A percentile compares a stretch with the other conserved stretches of the same genome.
Conservation (phyloP, 495 filamentous ascomycete genomes). For the Neurospora sp. region DNA sequence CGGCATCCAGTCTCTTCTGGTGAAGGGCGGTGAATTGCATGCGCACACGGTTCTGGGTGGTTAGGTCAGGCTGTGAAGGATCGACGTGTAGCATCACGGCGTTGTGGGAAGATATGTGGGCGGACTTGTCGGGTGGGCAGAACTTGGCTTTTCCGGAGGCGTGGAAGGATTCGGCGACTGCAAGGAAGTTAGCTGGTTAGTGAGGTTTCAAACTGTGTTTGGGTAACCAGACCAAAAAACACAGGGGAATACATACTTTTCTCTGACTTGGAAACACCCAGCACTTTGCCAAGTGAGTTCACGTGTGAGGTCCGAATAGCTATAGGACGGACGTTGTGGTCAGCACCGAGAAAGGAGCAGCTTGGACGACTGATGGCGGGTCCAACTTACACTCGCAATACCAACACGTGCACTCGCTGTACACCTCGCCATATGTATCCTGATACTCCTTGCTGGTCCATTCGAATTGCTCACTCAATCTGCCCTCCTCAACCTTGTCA, state of each 20-base stretch:
- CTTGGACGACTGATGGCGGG: background rate
- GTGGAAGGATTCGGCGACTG: conserved; percentile 45
- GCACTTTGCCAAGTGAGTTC: conserved; percentile 29
- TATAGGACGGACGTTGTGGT: conserved; percentile 2
- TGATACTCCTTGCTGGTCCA: conserved; percentile 67
- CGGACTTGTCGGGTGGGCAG: conserved; percentile 46
- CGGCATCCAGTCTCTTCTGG: conserved; percentile 42
- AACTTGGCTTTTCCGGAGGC: conserved; percentile 42
- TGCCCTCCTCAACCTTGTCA: conserved; percentile 65
- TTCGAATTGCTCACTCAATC: conserved; percentile 54
- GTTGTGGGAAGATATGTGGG: conserved; percentile 69
- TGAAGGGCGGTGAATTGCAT: conserved; percentile 39
- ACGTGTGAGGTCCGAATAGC: conserved; percentile 56
- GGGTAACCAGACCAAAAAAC: background rate
- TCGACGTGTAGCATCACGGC: conserved; percentile 27
- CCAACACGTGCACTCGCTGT: conserved; percentile 83
- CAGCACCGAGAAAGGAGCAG: background rate
- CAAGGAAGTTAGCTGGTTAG: conserved; percentile 19
- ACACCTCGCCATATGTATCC: conserved; percentile 51
- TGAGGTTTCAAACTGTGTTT: conserved; percentile 2
- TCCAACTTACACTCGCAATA: conserved; percentile 56
- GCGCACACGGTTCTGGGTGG: conserved; percentile 34
- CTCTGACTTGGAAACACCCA: conserved; percentile 35
- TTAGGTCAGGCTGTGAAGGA: conserved; percentile 37
- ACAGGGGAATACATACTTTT: conserved; percentile 21